Percentiles rank a stretch among this genome's conserved stretches.
These are phyloP conservation scores for Rhizoclosmatium globosum DNA, from an alignment of 192 early-diverging fungal species.

Conservation along the genomic window DNA sequence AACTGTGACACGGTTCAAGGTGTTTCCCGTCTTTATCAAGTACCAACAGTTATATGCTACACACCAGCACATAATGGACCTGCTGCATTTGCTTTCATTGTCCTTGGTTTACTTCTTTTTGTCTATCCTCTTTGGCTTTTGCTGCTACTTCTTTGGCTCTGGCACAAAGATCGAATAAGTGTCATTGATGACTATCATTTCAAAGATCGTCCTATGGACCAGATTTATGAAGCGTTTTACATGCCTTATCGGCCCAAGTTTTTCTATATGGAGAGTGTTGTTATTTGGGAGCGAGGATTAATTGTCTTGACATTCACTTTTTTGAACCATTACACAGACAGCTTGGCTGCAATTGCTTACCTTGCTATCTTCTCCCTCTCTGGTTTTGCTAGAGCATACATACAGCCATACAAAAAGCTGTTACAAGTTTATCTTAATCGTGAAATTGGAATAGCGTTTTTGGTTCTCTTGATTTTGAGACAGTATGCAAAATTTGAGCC, in stretches of 20 bases:
- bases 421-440: conserved; percentile 36
- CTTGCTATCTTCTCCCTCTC: not conserved
- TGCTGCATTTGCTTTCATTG: conserved; percentile 15
- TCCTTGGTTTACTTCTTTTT: conserved; percentile 20
- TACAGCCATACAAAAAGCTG: conserved; percentile 30
- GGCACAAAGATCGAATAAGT: not conserved
- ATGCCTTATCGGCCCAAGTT: conserved; percentile 11
- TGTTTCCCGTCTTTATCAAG: not conserved
- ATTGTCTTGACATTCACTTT: conserved; percentile 35
- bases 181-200: not conserved
- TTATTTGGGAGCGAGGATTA: conserved; percentile 26
- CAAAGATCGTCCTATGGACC: conserved; percentile 1
- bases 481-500: conserved; percentile 19
- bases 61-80: conserved; percentile 13
- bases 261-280: conserved; percentile 5
- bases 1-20: conserved; percentile 25
- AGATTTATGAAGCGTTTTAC: conserved; percentile 27
- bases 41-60: conserved; percentile 28
- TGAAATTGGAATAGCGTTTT: conserved; percentile 21
- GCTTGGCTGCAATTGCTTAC: not conserved
- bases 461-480: conserved; percentile 20
- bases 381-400: conserved; percentile 24
- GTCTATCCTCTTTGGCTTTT: conserved; percentile 23
- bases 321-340: not conserved
- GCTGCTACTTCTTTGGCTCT: conserved; percentile 10